phyloP scores from a whole-genome alignment of 2,329 filamentous ascomycete species.

The Eurotiales sp. region DNA sequence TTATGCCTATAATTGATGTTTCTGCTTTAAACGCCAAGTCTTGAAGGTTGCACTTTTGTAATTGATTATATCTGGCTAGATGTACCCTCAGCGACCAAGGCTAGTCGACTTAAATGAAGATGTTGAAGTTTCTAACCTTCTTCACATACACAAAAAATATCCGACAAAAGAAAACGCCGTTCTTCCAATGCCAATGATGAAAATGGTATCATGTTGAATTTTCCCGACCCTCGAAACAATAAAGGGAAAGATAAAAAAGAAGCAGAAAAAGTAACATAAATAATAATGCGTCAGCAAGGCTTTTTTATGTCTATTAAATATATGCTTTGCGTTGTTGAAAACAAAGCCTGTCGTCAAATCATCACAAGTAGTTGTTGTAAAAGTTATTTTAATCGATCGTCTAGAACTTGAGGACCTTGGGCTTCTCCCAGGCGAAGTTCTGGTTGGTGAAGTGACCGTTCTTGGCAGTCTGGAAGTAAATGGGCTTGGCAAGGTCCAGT shows the following conservation, averaged over 20 bases:
- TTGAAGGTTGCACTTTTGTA: too few species aligned
- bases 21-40: too few species aligned
- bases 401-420: constrained; percentile 91
- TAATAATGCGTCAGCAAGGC: constrained; percentile 14
- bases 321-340: constrained; percentile 50
- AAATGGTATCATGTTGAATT: constrained; percentile 49
- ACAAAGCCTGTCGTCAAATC: constrained; percentile 47
- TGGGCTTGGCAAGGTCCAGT: constrained; percentile 89
- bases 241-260: constrained; percentile 37
- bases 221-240: constrained; percentile 36
- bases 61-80: constrained; percentile 5
- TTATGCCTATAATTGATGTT: too few species aligned
- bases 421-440: constrained; percentile 96
- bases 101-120: constrained; percentile 18
- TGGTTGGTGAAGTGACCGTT: constrained; percentile 99
- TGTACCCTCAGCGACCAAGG: not conserved
- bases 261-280: constrained; percentile 26
- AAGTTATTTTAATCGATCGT: constrained; percentile 21
- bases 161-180: constrained; percentile 33
- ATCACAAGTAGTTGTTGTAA: constrained; percentile 29
- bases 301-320: constrained; percentile 33
- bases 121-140: constrained; percentile 35
- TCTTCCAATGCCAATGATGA: constrained; percentile 39
- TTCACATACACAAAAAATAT: not conserved
- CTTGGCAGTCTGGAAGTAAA: constrained; percentile 98